Base-by-base conservation (phyloP, 805 yeast genomes). In the Candida ulmi region DNA sequence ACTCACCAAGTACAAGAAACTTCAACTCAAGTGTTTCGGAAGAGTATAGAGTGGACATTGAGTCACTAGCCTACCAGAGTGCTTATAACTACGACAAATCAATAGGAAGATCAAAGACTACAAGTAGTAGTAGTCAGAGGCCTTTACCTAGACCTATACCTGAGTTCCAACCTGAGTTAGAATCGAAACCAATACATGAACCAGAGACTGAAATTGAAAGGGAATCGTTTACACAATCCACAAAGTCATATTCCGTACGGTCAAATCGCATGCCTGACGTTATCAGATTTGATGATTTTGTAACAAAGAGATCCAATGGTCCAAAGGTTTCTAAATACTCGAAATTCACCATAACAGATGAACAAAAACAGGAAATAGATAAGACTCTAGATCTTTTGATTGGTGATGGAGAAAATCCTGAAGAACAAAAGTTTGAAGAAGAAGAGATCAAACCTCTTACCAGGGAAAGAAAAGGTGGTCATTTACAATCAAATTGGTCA, bases 81-180 rank as follows among this genome's bases (percentile, higher is more conserved):
- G 72, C 81, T 4, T 84, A 91, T 62, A 80, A 78, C 47, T 52
- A 58, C 8, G 64, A 66, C 9, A 60, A 65, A 25, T 88, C 67
- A 21, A 21, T 21, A 9, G 24, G 24, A 21, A 78, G 80, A 58
- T 77, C 69, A 37, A 88, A 81, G 65, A 87, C 81, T 63, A 15
- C 11, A 11, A 25, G 7, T 8, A 18, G 16, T 26, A 16, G n/a
- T n/a, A n/a, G n/a, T n/a, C n/a, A n/a, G n/a, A n/a, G n/a, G n/a
- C n/a, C n/a, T n/a, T 23, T 11, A 23, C 5, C 16, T 8, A 30
- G 32, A 8, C 16, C 8, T 8, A 30, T 27, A 27, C 8, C 16
- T 12, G 36, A 26, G 8, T 18, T 11, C 6, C 25, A n/a, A n/a
- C n/a, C n/a, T n/a, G n/a, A n/a, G n/a, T n/a, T n/a, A n/a, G n/a